Evolutionary conservation across 805 yeast genomes (phyloP).

Genomic region (Ogataea ramenticola): DNA sequence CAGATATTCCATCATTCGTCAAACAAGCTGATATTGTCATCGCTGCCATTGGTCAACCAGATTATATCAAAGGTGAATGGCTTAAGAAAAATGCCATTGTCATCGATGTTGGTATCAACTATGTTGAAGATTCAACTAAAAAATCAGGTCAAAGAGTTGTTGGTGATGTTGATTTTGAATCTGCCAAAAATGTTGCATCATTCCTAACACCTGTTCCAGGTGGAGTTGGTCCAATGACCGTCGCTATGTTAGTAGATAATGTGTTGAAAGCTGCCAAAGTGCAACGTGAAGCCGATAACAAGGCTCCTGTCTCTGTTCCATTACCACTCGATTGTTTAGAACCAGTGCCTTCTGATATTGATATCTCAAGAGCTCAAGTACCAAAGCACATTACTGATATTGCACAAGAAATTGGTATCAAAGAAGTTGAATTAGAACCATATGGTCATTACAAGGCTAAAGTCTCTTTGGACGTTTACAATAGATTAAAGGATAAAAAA

Average conservation of each 20-base stretch:
- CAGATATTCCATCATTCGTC: constrained; percentile 39
- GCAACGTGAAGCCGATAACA: constrained; percentile 15
- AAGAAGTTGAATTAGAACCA: constrained; percentile 63
- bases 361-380: constrained; percentile 66
- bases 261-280: constrained; percentile 63
- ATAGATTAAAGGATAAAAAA: constrained; percentile 50
- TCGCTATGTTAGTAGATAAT: constrained; percentile 71
- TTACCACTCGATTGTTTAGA: constrained; percentile 45
- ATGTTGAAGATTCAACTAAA: constrained; percentile 54
- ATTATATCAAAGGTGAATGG: constrained; percentile 71
- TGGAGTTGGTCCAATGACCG: constrained; percentile 92
- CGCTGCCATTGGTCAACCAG: constrained; percentile 69
- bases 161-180: constrained; percentile 69
- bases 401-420: constrained; percentile 62
- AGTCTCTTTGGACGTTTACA: constrained; percentile 55
- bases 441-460: constrained; percentile 75
- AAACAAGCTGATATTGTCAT: constrained; percentile 67
- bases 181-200: constrained; percentile 48
- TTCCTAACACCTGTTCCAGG: constrained; percentile 86
- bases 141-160: constrained; percentile 67
- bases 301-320: constrained; percentile 40
- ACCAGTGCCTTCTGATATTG: constrained; percentile 80
- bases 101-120: constrained; percentile 81
- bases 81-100: constrained; percentile 60
- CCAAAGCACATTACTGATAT: constrained; percentile 66